phyloP scores from a whole-genome alignment of 1,284 basidiomycete genomes.

The Ceratobasidium sp. region DNA sequence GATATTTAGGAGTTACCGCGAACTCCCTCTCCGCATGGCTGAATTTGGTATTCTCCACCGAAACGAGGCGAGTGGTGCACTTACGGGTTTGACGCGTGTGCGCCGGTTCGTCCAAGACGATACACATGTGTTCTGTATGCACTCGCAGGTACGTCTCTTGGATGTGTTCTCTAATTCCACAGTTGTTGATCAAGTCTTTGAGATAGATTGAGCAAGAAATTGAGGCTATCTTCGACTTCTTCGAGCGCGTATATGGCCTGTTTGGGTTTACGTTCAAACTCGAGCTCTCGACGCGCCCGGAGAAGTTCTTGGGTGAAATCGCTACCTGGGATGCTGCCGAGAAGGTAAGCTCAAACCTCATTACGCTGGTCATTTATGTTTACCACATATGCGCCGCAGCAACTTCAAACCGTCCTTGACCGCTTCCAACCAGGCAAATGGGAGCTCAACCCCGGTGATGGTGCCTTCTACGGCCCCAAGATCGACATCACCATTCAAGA shows the following conservation, averaged over 20 bases:
- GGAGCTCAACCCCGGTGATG: slow-evolving; percentile 95
- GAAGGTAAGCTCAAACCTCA: slow-evolving; percentile 60
- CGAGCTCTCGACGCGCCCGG: slow-evolving; percentile 95
- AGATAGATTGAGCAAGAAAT: slow-evolving; percentile 89
- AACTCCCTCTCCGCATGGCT: slow-evolving; percentile 96
- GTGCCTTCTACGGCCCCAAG: slow-evolving; percentile 97
- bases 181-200: slow-evolving; percentile 1
- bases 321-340: slow-evolving; percentile 93
- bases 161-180: slow-evolving; percentile 9
- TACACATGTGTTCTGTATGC: slow-evolving; percentile 96
- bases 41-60: slow-evolving; percentile 98
- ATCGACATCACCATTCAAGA: slow-evolving; percentile 98
- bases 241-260: slow-evolving; percentile 92
- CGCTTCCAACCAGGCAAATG: slow-evolving; percentile 90
- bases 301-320: slow-evolving; percentile 91
- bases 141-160: slow-evolving; percentile 71
- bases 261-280: slow-evolving; percentile 98
- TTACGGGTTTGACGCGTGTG: slow-evolving; percentile 94
- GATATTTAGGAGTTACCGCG: slow-evolving; percentile 75
- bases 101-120: slow-evolving; percentile 98
- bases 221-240: slow-evolving; percentile 89
- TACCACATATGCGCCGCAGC: slow-evolving; percentile 60
- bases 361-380: background rate
- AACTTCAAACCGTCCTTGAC: slow-evolving; percentile 87
- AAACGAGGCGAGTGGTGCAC: slow-evolving; percentile 95